A percentile compares a stretch with the other conserved stretches of the same genome.
Evolutionary conservation across 306 rosid genomes (phyloP).

Genomic region (Fragaria nilgerrensis): DNA sequence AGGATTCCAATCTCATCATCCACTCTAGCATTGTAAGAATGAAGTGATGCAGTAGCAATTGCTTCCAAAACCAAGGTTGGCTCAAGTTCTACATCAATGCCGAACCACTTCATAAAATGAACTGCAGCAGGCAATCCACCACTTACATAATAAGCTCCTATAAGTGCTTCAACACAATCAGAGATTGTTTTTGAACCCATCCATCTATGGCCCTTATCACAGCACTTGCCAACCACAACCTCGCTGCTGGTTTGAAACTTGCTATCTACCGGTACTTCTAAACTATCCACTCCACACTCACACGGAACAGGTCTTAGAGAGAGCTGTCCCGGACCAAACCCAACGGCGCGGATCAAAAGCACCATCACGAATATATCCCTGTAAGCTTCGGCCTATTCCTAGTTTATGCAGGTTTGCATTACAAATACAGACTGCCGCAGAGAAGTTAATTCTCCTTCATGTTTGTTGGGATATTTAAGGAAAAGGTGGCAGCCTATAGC

Average conservation of each 20-base stretch:
- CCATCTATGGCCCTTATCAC: conserved; percentile 92
- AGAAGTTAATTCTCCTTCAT: conserved; percentile 71
- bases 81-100: conserved; percentile 63
- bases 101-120: conserved; percentile 79
- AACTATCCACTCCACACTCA: conserved; percentile 72
- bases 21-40: conserved; percentile 43
- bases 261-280: conserved; percentile 67
- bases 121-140: conserved; percentile 76
- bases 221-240: conserved; percentile 68
- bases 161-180: conserved; percentile 90
- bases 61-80: conserved; percentile 57
- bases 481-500: conserved; percentile 75
- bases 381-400: conserved; percentile 59
- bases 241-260: conserved; percentile 64
- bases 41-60: conserved; percentile 58
- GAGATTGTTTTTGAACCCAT: conserved; percentile 80
- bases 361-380: conserved; percentile 78
- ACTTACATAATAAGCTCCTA: conserved; percentile 77
- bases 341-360: conserved; percentile 97
- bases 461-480: conserved; percentile 67
- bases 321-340: conserved; percentile 88
- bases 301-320: conserved; percentile 53
- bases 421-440: conserved; percentile 47
- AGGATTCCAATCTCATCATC: conserved; percentile 58
- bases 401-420: conserved; percentile 71